Conservation (phyloP, 352 stramenopile genomes). For the Phytophthora fragariaefolia region DNA sequence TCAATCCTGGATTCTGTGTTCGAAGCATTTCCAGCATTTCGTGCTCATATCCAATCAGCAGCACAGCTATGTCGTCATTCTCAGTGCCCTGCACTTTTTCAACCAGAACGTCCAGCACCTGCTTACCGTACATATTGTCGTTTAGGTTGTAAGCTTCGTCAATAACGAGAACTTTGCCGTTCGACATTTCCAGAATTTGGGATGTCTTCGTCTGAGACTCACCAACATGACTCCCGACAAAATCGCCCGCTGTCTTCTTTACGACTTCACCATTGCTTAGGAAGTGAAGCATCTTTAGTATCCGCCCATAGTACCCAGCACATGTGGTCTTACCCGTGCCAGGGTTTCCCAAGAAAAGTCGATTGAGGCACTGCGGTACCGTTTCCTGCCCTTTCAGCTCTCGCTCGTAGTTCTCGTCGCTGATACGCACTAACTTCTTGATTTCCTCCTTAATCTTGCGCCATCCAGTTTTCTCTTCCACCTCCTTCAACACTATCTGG, state of each 20-base stretch:
- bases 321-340: conserved; percentile 94
- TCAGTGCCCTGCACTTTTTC: conserved; percentile 92
- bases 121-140: conserved; percentile 67
- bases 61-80: conserved; percentile 92
- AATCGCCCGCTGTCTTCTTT: conserved; percentile 89
- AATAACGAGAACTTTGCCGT: conserved; percentile 93
- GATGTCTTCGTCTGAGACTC: conserved; percentile 90
- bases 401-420: conserved; percentile 84
- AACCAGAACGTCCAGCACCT: conserved; percentile 89
- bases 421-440: conserved; percentile 74
- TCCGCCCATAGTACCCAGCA: conserved; percentile 83
- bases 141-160: conserved; percentile 95
- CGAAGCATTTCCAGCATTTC: conserved; percentile 93
- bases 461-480: conserved; percentile 85
- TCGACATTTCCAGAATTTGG: conserved; percentile 78
- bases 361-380: conserved; percentile 81
- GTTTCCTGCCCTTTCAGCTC: conserved; percentile 74
- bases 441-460: conserved; percentile 79
- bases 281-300: conserved; percentile 91
- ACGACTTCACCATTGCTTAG: conserved; percentile 91
- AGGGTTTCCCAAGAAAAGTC: conserved; percentile 91
- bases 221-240: conserved; percentile 81
- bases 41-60: conserved; percentile 91
- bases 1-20: conserved; percentile 89
- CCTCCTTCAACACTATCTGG: conserved; percentile 49